Evolutionary conservation across 768 basidiomycete genomes (phyloP).

Genomic region (Amanita phalloides): DNA sequence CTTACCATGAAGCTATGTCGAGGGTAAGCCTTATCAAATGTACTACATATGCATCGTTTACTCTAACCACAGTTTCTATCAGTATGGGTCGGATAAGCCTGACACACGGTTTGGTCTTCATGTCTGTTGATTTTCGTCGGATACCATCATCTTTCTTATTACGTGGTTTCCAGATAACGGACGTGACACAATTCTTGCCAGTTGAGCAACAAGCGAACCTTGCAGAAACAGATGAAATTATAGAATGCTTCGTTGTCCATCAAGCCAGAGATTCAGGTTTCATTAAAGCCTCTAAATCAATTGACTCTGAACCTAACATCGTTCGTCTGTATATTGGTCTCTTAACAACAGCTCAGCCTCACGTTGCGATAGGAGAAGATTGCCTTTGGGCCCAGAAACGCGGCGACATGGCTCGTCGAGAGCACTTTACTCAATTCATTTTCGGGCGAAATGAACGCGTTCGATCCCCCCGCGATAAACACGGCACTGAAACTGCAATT

Average conservation of each 20-base stretch:
- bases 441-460: slow-evolving; percentile 11
- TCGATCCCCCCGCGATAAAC: slow-evolving; percentile 24
- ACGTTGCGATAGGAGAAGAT: slow-evolving; percentile 15
- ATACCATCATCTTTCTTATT: neutral
- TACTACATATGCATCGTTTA: slow-evolving; percentile 10
- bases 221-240: slow-evolving; percentile 19
- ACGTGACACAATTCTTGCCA: slow-evolving; percentile 28
- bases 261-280: slow-evolving; percentile 28
- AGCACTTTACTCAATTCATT: slow-evolving; percentile 15
- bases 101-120: slow-evolving; percentile 83
- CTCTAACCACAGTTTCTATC: slow-evolving; percentile 9
- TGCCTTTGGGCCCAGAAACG: slow-evolving; percentile 26
- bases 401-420: slow-evolving; percentile 32
- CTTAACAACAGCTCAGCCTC: neutral
- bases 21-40: slow-evolving; percentile 38
- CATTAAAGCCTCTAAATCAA: slow-evolving; percentile 28
- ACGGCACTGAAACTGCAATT: slow-evolving; percentile 28
- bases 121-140: slow-evolving; percentile 32
- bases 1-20: slow-evolving; percentile 85
- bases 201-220: slow-evolving; percentile 17
- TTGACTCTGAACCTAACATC: slow-evolving; percentile 12
- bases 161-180: slow-evolving; percentile 27
- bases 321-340: neutral
- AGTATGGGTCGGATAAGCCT: slow-evolving; percentile 95
- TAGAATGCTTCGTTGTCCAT: slow-evolving; percentile 39